phyloP scores from a whole-genome alignment of 495 filamentous ascomycete genomes.

The Daldinia grandis region DNA sequence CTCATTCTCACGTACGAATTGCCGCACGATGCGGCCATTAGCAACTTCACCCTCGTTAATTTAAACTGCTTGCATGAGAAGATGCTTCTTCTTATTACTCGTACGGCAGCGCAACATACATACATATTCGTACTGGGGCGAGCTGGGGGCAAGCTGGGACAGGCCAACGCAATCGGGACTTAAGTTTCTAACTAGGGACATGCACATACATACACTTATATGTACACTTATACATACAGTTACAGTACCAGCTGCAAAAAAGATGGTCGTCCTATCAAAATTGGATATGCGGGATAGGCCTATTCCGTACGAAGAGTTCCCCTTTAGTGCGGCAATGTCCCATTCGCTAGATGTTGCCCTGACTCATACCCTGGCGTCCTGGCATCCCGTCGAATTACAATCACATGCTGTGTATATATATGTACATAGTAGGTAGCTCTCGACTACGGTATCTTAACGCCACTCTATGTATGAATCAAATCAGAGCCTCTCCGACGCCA shows the following conservation, averaged over 20 bases:
- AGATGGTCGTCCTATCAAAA: constrained; percentile 12
- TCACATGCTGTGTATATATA: constrained; percentile 22
- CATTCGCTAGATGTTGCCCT: constrained; percentile 40
- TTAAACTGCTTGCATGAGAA: constrained; percentile 25
- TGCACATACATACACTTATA: neutral
- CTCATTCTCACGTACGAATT: constrained; percentile 41
- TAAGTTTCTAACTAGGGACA: constrained; percentile 40
- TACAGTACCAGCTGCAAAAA: constrained; percentile 22
- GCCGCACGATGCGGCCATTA: constrained; percentile 38
- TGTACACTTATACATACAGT: neutral
- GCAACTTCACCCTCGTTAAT: constrained; percentile 20
- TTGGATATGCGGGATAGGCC: neutral
- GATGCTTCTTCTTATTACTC: constrained; percentile 29
- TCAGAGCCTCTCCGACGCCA: constrained; percentile 27
- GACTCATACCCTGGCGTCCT: constrained; percentile 30
- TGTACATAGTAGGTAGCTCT: no score
- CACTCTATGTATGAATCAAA: constrained; percentile 35
- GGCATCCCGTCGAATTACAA: constrained; percentile 21
- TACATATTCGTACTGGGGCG: constrained; percentile 38
- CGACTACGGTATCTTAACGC: constrained; percentile 23
- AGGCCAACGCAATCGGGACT: constrained; percentile 46
- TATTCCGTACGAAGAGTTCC: neutral
- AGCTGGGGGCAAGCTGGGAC: neutral
- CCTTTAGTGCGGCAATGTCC: constrained; percentile 27
- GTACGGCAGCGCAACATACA: constrained; percentile 31